A percentile compares a stretch with the other conserved stretches of the same genome.
Conservation (phyloP, 192 early-diverging fungal genomes). For the Coemansia sp. region DNA sequence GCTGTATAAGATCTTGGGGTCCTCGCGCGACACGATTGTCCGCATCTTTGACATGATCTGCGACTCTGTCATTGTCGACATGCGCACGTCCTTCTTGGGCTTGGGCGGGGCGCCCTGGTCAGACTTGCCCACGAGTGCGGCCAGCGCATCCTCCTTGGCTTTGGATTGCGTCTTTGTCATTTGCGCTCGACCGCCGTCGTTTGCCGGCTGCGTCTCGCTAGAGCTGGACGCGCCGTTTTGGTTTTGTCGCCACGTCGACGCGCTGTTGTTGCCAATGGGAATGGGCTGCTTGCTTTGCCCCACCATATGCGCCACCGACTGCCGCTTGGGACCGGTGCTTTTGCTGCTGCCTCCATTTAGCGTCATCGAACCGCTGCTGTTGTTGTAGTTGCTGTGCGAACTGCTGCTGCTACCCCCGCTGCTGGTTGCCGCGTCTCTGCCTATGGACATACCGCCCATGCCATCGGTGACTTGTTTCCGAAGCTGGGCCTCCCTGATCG, state of each 20-base stretch:
- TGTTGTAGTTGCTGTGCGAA: constrained; percentile 18
- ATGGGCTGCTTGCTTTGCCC: constrained; percentile 37
- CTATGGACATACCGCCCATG: constrained; percentile 52
- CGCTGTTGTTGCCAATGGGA: constrained; percentile 19
- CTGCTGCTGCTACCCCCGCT: constrained; percentile 27
- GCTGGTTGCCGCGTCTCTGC: constrained; percentile 12
- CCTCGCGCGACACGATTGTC: constrained; percentile 85
- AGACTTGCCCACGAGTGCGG: constrained; percentile 55
- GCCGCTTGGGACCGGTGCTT: constrained; percentile 21
- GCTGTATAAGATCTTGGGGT: constrained; percentile 88
- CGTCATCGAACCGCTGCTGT: constrained; percentile 13
- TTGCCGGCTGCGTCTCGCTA: constrained; percentile 10
- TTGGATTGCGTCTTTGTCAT: constrained; percentile 57
- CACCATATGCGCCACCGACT: constrained; percentile 32
- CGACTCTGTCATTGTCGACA: constrained; percentile 87
- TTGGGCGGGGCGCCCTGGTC: constrained; percentile 54
- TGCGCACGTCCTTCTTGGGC: constrained; percentile 75
- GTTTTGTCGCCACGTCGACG: constrained; percentile 24
- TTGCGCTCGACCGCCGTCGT: constrained; percentile 33
- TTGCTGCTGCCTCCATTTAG: constrained; percentile 3
- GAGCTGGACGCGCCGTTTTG: constrained; percentile 40
- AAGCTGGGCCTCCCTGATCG: constrained; percentile 56
- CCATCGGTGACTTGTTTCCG: constrained; percentile 51
- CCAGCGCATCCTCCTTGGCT: constrained; percentile 60
- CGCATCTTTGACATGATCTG: constrained; percentile 95